Conservation (phyloP, 2,329 filamentous ascomycete genomes). For the Hypoxylon sp. region DNA sequence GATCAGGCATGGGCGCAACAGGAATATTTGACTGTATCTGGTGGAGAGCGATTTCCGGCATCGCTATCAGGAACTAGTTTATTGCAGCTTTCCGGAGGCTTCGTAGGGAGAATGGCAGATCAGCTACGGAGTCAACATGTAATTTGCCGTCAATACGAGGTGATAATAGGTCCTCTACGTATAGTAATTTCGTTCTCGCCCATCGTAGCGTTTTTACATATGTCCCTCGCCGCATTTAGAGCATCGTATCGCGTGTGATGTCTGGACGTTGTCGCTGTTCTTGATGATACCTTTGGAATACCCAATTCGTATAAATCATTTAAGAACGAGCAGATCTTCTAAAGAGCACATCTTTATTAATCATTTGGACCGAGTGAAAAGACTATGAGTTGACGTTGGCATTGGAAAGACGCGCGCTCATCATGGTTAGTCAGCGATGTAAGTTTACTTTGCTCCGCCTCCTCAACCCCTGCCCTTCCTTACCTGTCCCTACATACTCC, state of each 20-base stretch:
- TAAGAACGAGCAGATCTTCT: neutral
- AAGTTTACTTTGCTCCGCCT: constrained; percentile 7
- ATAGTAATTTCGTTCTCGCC: neutral
- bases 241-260: neutral
- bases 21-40: neutral
- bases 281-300: neutral
- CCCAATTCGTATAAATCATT: neutral
- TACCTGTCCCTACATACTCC: too few relatives aligned
- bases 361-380: neutral
- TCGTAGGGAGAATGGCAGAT: neutral
- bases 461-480: constrained; percentile 5
- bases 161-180: neutral
- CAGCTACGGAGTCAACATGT: neutral
- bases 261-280: neutral
- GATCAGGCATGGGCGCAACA: neutral
- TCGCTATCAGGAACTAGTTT: too few relatives aligned
- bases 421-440: constrained; percentile 1
- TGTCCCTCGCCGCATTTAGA: neutral
- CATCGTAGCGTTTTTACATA: neutral
- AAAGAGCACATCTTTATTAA: neutral
- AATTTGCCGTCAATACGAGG: neutral
- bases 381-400: neutral
- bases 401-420: neutral
- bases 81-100: too few relatives aligned
- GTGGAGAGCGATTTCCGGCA: neutral